Percentiles rank a stretch among this genome's conserved stretches.
Conservation (phyloP, 2,329 filamentous ascomycete species). For the Aspergillus fructus region DNA sequence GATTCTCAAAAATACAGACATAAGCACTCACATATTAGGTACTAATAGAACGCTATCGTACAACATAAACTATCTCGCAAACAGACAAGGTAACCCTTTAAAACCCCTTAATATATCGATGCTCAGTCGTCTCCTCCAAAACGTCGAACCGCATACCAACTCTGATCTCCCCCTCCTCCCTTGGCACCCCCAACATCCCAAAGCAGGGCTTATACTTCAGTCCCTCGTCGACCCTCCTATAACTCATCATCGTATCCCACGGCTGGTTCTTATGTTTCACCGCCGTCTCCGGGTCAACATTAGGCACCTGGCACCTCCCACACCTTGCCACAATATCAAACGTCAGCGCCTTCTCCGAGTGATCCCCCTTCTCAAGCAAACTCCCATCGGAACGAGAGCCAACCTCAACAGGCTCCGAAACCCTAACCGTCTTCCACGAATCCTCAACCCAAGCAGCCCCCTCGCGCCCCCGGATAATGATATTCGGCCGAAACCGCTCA, state of each 20-base stretch:
- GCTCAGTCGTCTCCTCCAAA: slow-evolving; percentile 56
- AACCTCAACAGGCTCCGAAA: slow-evolving; percentile 8
- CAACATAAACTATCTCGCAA: neutral
- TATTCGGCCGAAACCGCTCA: slow-evolving; percentile 65
- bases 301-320: slow-evolving; percentile 62
- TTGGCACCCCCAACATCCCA: slow-evolving; percentile 64
- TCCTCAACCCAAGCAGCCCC: slow-evolving; percentile 60
- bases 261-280: slow-evolving; percentile 59
- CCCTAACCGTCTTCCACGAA: slow-evolving; percentile 59
- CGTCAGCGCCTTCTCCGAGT: slow-evolving; percentile 32
- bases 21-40: neutral
- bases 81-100: slow-evolving; percentile 7
- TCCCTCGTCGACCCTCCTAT: slow-evolving; percentile 59
- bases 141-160: slow-evolving; percentile 62
- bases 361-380: neutral
- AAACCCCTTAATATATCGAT: slow-evolving; percentile 52
- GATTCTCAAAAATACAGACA: neutral
- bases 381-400: slow-evolving; percentile 5
- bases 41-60: neutral
- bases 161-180: slow-evolving; percentile 53
- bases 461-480: slow-evolving; percentile 55
- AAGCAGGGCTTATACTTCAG: slow-evolving; percentile 66
- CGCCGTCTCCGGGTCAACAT: slow-evolving; percentile 63
- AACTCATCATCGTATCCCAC: slow-evolving; percentile 63
- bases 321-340: slow-evolving; percentile 61